A percentile compares a stretch with the other conserved stretches of the same genome.
Conservation (phyloP, 73 alveolate species). For the Paramecium biaurelia region DNA sequence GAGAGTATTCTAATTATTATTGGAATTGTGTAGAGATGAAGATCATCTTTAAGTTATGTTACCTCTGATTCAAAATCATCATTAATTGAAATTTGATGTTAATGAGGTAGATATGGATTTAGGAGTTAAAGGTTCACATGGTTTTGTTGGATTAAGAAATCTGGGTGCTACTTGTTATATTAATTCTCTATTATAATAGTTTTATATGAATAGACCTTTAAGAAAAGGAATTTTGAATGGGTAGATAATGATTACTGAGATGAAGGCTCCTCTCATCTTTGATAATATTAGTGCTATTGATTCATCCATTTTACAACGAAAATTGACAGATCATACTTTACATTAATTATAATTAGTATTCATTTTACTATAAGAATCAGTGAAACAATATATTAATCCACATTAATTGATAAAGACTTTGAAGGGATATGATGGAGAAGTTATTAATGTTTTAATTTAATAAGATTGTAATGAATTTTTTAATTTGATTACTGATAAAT, state of each 20-base stretch:
- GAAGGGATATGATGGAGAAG: constrained; percentile 82
- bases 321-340: constrained; percentile 76
- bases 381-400: constrained; percentile 85
- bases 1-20: not conserved
- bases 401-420: constrained; percentile 79
- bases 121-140: constrained; percentile 65
- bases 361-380: constrained; percentile 83
- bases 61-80: not conserved
- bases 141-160: constrained; percentile 69
- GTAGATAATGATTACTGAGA: constrained; percentile 5
- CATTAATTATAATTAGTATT: constrained; percentile 84
- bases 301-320: not conserved
- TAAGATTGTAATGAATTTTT: constrained; percentile 95
- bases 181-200: constrained; percentile 90
- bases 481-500: constrained; percentile 83
- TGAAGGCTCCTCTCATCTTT: not conserved
- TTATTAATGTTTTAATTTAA: constrained; percentile 80
- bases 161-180: constrained; percentile 93
- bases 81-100: not conserved
- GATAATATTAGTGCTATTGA: constrained; percentile 44
- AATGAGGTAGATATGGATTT: constrained; percentile 35
- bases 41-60: not conserved
- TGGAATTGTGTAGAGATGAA: not conserved
- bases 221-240: constrained; percentile 65
- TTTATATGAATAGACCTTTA: constrained; percentile 84